Conservation (phyloP, 2,329 filamentous ascomycete genomes). For the Rhexocercosporidium sp. region DNA sequence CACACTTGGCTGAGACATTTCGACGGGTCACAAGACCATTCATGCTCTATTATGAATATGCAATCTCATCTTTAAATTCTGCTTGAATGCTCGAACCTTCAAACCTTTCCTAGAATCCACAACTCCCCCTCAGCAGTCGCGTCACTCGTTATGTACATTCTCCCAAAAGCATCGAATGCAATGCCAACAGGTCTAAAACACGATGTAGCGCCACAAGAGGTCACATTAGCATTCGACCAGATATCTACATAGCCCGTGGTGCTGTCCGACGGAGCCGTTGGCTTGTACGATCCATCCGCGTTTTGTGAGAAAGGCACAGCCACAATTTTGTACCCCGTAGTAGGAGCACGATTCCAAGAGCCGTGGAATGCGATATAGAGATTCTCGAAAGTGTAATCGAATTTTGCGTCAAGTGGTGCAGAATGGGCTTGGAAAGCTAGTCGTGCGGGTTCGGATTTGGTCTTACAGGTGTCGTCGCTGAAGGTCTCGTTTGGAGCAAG, state of each 20-base stretch:
- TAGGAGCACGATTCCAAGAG: slow-evolving; percentile 25
- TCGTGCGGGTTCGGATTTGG: slow-evolving; percentile 17
- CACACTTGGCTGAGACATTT: neutral
- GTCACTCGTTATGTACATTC: slow-evolving; percentile 29
- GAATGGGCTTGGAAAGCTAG: slow-evolving; percentile 31
- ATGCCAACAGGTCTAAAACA: slow-evolving; percentile 26
- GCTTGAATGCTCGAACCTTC: neutral
- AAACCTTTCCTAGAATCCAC: slow-evolving; percentile 22
- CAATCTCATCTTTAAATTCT: neutral
- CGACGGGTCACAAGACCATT: neutral
- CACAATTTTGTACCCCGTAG: slow-evolving; percentile 28
- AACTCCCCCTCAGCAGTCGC: slow-evolving; percentile 25
- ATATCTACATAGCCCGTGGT: slow-evolving; percentile 26
- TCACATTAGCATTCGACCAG: slow-evolving; percentile 26
- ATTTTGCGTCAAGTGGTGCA: slow-evolving; percentile 30
- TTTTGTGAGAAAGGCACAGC: slow-evolving; percentile 26
- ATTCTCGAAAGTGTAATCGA: slow-evolving; percentile 23
- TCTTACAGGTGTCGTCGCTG: slow-evolving; percentile 27
- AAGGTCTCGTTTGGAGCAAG: slow-evolving; percentile 27
- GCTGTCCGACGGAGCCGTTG: slow-evolving; percentile 13
- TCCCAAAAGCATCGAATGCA: slow-evolving; percentile 19
- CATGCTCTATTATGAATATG: neutral
- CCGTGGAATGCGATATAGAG: slow-evolving; percentile 32
- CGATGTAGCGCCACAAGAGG: slow-evolving; percentile 13
- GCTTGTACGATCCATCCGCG: slow-evolving; percentile 24